Percentiles rank a stretch among this genome's conserved stretches.
These are phyloP conservation scores for Bipolaris sorokiniana DNA, from an alignment of 2,329 filamentous ascomycete species.

Conservation along the genomic window DNA sequence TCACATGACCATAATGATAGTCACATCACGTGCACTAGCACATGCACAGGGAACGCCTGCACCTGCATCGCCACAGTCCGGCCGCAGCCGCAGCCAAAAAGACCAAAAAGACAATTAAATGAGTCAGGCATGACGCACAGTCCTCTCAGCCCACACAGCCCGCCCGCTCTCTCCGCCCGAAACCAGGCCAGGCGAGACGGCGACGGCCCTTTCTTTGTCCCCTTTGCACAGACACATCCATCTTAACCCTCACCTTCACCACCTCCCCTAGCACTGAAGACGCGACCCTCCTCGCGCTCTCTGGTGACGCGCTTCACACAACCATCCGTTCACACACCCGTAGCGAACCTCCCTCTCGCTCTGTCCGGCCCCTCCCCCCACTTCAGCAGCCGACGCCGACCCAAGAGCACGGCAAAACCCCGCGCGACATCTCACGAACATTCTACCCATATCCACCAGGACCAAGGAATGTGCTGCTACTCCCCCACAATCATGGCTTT, in stretches of 20 bases:
- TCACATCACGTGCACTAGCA: not conserved
- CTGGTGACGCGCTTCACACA: conserved; percentile 10
- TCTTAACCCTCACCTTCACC: conserved; percentile 5
- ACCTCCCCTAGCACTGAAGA: conserved; percentile 18
- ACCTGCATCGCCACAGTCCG: conserved; percentile 4
- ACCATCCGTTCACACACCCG: conserved; percentile 16
- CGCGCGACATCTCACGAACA: conserved; percentile 9
- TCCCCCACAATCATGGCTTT: conserved; percentile 33
- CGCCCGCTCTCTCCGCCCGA: conserved; percentile 11
- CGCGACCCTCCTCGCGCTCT: conserved; percentile 12
- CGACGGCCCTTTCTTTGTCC: conserved; percentile 11
- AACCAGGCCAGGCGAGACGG: conserved; percentile 8
- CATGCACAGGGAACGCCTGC: not conserved
- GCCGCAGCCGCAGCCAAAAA: conserved; percentile 11
- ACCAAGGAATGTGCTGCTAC: conserved; percentile 29
- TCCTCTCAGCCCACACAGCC: not conserved
- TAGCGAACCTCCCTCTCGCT: conserved; percentile 22
- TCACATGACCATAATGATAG: not conserved
- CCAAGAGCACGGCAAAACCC: conserved; percentile 11
- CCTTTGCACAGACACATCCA: conserved; percentile 7
- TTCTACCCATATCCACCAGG: conserved; percentile 8
- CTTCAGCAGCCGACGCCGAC: conserved; percentile 21
- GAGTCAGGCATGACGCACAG: conserved; percentile 21
- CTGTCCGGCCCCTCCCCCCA: conserved; percentile 24
- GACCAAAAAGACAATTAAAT: not conserved